Evolutionary conservation across 306 rosid genomes (phyloP), one percentile per base, ranked within the genome.

Genomic region (Cajanus cajan): DNA sequence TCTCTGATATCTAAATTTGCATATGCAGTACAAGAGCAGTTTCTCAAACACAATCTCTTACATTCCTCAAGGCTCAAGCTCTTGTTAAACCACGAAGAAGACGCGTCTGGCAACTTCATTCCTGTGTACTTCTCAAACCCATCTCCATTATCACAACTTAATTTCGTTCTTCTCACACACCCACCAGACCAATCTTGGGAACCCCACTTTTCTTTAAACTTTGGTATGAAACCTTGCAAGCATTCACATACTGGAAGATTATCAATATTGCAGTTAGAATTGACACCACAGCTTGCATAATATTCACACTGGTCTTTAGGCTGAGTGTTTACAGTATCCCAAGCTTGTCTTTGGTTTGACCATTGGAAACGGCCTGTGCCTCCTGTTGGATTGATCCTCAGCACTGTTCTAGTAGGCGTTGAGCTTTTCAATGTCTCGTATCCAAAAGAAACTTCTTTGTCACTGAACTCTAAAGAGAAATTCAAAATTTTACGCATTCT

Each of bases 171-270:
- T 43, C 77, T 18, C 7, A 79, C 78, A 70, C 71, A 79, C 5
- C 82, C 82, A 19, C 52, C 82, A 19, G 50, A 31, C 77, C 77
- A 57, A 33, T 69, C 71, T 1, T 12, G 24, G 6, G 71, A 18
- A 44, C 45, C 48, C 82, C 82, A 79, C 41, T 79, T 57, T 19
- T 6, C 77, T 33, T 31, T 7, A 8, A 21, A 79, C 8, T 69
- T 79, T n/a, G 82, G 77, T 28, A 4, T 4, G 37, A 69, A 70
- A 5, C 82, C 82, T 45, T 69, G 22, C 62, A 70, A 33, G 78
- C 82, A 69, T 45, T 57, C 28, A 44, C 63, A 79, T 34, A 22
- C 16, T 54, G 77, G 76, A 18, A 5, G 0, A 4, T 25, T 5
- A 22, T n/a, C 11, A 43, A 4, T 3, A 68, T 68, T 54, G 36